phyloP scores from a whole-genome alignment of 179 eudicot genomes.

The Kewa caespitosa region DNA sequence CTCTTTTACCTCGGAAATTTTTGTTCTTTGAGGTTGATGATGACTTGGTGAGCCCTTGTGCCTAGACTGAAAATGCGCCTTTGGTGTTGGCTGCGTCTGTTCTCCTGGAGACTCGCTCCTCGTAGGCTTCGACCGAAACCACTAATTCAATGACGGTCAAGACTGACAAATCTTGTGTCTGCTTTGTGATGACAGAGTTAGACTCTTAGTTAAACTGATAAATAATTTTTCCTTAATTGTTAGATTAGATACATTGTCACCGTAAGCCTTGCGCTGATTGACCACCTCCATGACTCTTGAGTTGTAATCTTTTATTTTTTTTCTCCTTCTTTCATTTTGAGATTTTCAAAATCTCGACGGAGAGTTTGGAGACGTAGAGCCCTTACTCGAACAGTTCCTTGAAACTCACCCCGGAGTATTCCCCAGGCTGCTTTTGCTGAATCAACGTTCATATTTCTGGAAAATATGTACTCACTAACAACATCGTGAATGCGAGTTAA shows the following conservation, averaged over 20 bases:
- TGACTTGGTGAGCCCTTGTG: background rate
- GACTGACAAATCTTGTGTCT: no score
- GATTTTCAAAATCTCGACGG: background rate
- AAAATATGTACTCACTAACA: background rate
- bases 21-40: background rate
- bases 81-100: background rate
- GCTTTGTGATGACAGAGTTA: no score
- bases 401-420: background rate
- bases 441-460: background rate
- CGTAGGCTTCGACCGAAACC: constrained; percentile 4
- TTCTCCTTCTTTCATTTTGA: background rate
- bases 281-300: background rate
- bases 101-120: background rate
- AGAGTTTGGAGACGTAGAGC: background rate
- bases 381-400: background rate
- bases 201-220: background rate
- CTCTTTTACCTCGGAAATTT: background rate
- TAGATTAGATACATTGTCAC: background rate
- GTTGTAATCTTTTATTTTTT: background rate
- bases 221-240: background rate
- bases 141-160: constrained; percentile 1
- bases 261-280: background rate
- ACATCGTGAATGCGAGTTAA: background rate
- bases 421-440: background rate
- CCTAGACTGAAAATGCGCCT: background rate